Conservation (phyloP, 208 protist species). For the Vickermania ingenoplastis region DNA sequence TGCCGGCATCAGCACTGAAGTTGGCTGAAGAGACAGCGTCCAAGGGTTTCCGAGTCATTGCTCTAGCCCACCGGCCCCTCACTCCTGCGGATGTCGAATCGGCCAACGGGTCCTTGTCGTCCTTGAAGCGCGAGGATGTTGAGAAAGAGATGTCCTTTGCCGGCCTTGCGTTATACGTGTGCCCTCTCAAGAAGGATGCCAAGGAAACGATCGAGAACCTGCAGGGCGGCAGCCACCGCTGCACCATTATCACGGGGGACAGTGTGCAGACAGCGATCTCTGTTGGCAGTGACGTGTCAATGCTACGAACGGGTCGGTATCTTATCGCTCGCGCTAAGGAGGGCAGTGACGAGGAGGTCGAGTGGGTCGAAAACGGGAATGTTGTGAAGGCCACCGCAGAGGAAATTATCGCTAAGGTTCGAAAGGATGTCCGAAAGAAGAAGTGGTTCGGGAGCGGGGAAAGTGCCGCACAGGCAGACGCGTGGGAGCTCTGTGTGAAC, state of each 20-base stretch:
- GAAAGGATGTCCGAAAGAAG: slow-evolving; percentile 22
- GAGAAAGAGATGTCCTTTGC: slow-evolving; percentile 92
- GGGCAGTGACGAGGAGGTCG: slow-evolving; percentile 13
- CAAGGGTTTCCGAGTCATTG: slow-evolving; percentile 95
- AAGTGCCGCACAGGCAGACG: background rate
- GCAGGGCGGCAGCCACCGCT: slow-evolving; percentile 67
- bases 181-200: slow-evolving; percentile 92
- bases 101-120: slow-evolving; percentile 30
- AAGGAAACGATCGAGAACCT: slow-evolving; percentile 77
- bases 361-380: slow-evolving; percentile 57
- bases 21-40: slow-evolving; percentile 71
- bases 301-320: slow-evolving; percentile 60
- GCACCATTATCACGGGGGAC: slow-evolving; percentile 98
- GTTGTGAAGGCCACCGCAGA: slow-evolving; percentile 11
- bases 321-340: slow-evolving; percentile 32
- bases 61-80: slow-evolving; percentile 89
- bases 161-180: slow-evolving; percentile 95
- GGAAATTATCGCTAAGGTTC: slow-evolving; percentile 31
- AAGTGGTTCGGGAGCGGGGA: background rate
- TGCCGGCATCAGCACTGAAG: slow-evolving; percentile 81
- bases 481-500: slow-evolving; percentile 85
- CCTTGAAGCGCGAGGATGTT: slow-evolving; percentile 65
- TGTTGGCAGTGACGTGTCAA: slow-evolving; percentile 88
- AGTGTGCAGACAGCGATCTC: slow-evolving; percentile 95
- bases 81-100: slow-evolving; percentile 28